These are phyloP conservation scores for Psidium friedrichsthalianum DNA, from an alignment of 345 rosid genomes.

Conservation along the genomic window DNA sequence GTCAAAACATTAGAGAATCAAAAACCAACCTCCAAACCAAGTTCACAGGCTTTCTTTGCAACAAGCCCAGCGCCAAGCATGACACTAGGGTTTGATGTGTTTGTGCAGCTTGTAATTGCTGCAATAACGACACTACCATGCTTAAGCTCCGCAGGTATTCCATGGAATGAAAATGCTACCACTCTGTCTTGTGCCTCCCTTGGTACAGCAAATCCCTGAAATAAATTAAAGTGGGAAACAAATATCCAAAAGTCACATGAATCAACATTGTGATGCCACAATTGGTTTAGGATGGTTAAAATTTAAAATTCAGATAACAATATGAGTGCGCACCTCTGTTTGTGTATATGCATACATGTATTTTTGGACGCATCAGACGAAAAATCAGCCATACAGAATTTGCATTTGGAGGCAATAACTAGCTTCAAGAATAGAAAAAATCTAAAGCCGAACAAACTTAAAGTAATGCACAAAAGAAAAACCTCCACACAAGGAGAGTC, in stretches of 20 bases:
- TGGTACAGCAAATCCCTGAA: constrained; percentile 68
- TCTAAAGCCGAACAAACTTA: neutral
- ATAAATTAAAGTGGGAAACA: neutral
- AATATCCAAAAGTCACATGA: neutral
- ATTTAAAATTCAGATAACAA: neutral
- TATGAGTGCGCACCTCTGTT: too few species aligned
- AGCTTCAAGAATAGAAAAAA: neutral
- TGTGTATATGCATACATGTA: too few species aligned
- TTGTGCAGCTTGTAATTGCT: constrained; percentile 77
- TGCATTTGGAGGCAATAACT: neutral
- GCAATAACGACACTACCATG: constrained; percentile 77
- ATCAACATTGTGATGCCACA: neutral
- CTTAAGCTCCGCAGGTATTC: constrained; percentile 57
- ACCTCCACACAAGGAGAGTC: neutral
- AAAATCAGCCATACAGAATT: neutral
- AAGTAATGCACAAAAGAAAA: neutral
- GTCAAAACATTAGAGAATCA: neutral
- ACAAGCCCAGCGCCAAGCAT: constrained; percentile 80
- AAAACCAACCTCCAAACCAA: constrained; percentile 52
- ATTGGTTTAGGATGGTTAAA: neutral
- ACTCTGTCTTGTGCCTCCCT: constrained; percentile 47
- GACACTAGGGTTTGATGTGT: constrained; percentile 75
- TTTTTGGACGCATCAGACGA: neutral
- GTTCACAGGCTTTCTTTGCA: constrained; percentile 68
- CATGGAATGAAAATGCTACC: constrained; percentile 45